Evolutionary conservation across 2,329 filamentous ascomycete genomes (phyloP).

Genomic region (Ophiocordyceps australis): DNA sequence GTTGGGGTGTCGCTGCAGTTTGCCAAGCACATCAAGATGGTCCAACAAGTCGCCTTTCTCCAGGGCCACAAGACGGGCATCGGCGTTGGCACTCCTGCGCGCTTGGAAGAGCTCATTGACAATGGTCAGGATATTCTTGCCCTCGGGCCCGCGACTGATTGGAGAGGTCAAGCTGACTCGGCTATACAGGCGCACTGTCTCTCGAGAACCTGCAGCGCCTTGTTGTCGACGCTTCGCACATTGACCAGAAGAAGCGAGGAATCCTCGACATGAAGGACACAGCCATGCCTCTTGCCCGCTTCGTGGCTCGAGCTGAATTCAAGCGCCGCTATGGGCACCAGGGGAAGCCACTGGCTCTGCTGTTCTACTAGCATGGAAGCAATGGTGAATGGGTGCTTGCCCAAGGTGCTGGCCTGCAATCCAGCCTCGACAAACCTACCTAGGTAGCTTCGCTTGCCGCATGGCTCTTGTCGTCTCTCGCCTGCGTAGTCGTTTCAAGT

Average conservation of each 20-base stretch:
- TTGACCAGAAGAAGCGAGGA: constrained; percentile 87
- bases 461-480: too few relatives aligned
- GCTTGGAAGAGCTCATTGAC: constrained; percentile 67
- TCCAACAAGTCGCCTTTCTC: constrained; percentile 66
- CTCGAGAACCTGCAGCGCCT: constrained; percentile 57
- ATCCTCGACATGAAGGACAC: constrained; percentile 94
- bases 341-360: constrained; percentile 37
- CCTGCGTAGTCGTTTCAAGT: too few relatives aligned
- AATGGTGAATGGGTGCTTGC: too few relatives aligned
- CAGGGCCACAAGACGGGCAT: constrained; percentile 57
- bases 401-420: too few relatives aligned
- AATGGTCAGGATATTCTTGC: constrained; percentile 39
- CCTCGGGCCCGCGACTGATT: too few relatives aligned
- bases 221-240: constrained; percentile 78
- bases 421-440: too few relatives aligned
- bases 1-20: too few relatives aligned
- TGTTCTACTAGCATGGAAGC: constrained; percentile 53
- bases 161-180: too few relatives aligned
- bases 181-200: constrained; percentile 49
- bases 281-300: constrained; percentile 58
- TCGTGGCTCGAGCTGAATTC: constrained; percentile 54
- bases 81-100: constrained; percentile 74
- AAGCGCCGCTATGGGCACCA: constrained; percentile 48
- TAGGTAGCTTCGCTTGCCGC: too few relatives aligned
- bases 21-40: constrained; percentile 93